Conservation (phyloP, 129 eudicot genomes). For the Artemisia tridentata region DNA sequence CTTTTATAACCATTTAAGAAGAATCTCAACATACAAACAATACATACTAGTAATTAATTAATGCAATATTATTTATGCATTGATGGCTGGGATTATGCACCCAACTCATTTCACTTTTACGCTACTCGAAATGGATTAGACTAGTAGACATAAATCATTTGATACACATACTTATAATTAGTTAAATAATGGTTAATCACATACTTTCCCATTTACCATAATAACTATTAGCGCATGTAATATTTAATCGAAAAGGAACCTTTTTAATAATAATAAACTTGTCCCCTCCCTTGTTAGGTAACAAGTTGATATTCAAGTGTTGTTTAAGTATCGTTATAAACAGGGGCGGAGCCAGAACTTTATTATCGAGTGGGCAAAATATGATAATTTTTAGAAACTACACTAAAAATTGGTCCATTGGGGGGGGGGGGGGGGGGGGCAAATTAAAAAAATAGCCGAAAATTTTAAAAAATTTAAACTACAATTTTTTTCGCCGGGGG, state of each 20-base stretch:
- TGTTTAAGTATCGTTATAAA: background rate
- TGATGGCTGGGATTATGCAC: conserved; percentile 9
- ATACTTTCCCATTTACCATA: conserved; percentile 1
- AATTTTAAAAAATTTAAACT: no score
- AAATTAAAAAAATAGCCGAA: no score
- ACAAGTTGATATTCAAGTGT: background rate
- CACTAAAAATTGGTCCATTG: no score
- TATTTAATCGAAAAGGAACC: background rate
- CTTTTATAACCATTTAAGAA: background rate
- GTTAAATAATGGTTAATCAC: background rate
- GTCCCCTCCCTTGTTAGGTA: conserved; percentile 9
- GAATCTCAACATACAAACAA: background rate
- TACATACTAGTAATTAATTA: background rate
- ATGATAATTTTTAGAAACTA: no score
- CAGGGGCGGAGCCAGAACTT: no score
- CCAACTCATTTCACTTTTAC: conserved; percentile 25
- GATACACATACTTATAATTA: conserved; percentile 1
- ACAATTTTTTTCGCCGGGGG: no score
- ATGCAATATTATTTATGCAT: background rate
- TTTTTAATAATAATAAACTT: conserved; percentile 8
- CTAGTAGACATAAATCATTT: conserved; percentile 17
- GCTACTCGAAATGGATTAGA: conserved; percentile 30
- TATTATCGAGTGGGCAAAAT: no score
- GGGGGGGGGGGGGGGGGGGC: no score
- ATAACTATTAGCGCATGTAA: background rate